Percentiles rank a stretch among this genome's conserved stretches.
Conservation (phyloP, 1,284 basidiomycete genomes). For the Trametes versicolor region DNA sequence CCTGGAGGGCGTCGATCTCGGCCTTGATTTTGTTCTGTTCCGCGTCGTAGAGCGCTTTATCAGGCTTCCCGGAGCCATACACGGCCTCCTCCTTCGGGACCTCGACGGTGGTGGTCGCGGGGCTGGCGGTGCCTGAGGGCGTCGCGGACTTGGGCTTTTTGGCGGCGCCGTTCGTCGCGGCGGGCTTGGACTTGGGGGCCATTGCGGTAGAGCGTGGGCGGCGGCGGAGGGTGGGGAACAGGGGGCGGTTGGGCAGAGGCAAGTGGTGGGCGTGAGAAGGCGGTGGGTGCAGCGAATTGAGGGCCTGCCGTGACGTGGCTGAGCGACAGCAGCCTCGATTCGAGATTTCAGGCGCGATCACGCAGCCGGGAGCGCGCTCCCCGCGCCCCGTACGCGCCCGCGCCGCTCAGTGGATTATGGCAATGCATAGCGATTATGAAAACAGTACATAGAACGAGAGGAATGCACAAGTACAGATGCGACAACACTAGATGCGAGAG, state of each 20-base stretch:
- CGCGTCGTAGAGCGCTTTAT: constrained; percentile 81
- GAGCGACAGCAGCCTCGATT: constrained; percentile 13
- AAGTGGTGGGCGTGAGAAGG: constrained; percentile 35
- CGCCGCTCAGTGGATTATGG: constrained; percentile 17
- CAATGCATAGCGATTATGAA: constrained; percentile 16
- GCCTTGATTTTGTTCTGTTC: constrained; percentile 87
- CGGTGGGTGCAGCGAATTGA: constrained; percentile 30
- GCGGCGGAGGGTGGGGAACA: constrained; percentile 28
- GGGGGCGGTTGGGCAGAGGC: constrained; percentile 39
- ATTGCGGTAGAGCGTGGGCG: constrained; percentile 38
- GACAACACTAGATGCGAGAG: constrained; percentile 20
- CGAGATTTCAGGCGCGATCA: constrained; percentile 17
- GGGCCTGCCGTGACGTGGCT: constrained; percentile 44
- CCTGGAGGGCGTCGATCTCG: constrained; percentile 85
- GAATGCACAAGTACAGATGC: constrained; percentile 32
- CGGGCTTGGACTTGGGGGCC: constrained; percentile 65
- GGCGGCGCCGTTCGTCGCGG: constrained; percentile 50
- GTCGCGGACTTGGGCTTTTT: constrained; percentile 52
- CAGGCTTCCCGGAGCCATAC: constrained; percentile 69
- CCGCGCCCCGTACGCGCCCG: neutral
- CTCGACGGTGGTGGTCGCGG: constrained; percentile 57
- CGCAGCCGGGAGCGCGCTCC: constrained; percentile 7
- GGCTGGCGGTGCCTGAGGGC: constrained; percentile 39
- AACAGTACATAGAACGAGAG: constrained; percentile 29
- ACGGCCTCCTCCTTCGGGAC: constrained; percentile 50